Evolutionary conservation across 257 asterid species (phyloP).

Genomic region (Lycium ferocissimum): DNA sequence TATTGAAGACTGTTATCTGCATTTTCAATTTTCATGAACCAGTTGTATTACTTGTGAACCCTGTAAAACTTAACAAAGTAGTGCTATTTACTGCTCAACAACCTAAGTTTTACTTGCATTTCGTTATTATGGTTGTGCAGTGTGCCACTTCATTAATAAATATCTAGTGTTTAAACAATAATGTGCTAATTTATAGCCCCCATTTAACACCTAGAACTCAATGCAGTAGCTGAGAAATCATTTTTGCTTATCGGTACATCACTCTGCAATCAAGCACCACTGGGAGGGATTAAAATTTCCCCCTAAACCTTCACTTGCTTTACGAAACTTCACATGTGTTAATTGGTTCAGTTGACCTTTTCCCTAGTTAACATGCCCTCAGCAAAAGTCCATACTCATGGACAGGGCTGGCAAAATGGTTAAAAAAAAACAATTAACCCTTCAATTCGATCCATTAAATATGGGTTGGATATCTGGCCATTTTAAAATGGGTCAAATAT

Average conservation of each 20-base stretch:
- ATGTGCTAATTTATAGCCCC: background rate
- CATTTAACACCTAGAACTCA: background rate
- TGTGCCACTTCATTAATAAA: background rate
- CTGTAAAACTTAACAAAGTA: background rate
- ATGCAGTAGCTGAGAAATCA: background rate
- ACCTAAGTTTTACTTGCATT: background rate
- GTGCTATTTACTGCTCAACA: background rate
- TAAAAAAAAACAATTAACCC: too few relatives aligned
- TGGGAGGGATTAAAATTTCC: background rate
- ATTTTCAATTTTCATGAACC: background rate
- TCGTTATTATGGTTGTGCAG: background rate
- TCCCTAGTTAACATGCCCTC: background rate
- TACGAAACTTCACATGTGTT: background rate
- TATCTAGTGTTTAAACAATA: background rate
- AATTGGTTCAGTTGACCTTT: background rate
- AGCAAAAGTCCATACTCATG: slow-evolving; percentile 5
- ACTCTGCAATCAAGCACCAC: background rate
- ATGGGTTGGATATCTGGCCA: too few relatives aligned
- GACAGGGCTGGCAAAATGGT: too few relatives aligned
- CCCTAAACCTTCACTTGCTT: background rate
- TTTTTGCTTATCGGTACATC: background rate
- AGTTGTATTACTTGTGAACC: background rate
- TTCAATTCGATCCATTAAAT: too few relatives aligned
- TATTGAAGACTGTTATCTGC: background rate
- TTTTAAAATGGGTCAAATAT: too few relatives aligned